Conservation (phyloP, 2,329 filamentous ascomycete species). For the Ilyonectria destructans region DNA sequence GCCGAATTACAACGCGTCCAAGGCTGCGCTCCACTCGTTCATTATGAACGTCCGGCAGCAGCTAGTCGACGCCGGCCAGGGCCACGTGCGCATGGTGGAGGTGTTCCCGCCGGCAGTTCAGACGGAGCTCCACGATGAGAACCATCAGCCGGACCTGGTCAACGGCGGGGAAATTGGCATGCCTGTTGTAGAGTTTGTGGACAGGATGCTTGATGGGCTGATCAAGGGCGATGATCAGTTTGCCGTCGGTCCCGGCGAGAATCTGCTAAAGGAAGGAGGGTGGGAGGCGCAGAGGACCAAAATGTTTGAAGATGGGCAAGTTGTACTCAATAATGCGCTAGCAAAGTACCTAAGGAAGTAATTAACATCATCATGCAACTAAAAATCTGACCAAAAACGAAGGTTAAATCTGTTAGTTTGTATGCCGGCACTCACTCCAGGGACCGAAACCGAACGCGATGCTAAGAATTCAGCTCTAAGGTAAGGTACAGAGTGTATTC, state of each 20-base stretch:
- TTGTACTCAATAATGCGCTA: constrained; percentile 28
- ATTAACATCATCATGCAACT: not conserved
- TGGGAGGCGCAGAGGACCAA: constrained; percentile 42
- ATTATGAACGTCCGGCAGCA: constrained; percentile 44
- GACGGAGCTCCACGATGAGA: constrained; percentile 49
- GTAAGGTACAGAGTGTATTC: no score
- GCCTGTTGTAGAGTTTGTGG: constrained; percentile 58
- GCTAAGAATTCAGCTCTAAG: no score
- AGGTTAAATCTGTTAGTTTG: not conserved
- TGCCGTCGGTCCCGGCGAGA: constrained; percentile 43
- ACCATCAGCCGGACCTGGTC: constrained; percentile 46
- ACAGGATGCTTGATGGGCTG: constrained; percentile 53
- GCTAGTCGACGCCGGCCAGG: constrained; percentile 31
- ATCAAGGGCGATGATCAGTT: constrained; percentile 45
- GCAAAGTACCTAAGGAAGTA: constrained; percentile 34
- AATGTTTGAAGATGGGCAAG: constrained; percentile 38
- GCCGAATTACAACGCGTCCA: constrained; percentile 51
- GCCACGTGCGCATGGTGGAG: constrained; percentile 44
- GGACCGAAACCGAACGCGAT: no score
- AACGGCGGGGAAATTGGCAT: constrained; percentile 55
- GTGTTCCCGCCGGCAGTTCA: constrained; percentile 52
- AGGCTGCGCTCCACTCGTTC: constrained; percentile 49
- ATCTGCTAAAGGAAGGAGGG: constrained; percentile 43
- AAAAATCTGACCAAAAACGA: no score
- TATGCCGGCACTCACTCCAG: no score